phyloP scores from a whole-genome alignment of 345 rosid species.

The Eutrema yunnanense region DNA sequence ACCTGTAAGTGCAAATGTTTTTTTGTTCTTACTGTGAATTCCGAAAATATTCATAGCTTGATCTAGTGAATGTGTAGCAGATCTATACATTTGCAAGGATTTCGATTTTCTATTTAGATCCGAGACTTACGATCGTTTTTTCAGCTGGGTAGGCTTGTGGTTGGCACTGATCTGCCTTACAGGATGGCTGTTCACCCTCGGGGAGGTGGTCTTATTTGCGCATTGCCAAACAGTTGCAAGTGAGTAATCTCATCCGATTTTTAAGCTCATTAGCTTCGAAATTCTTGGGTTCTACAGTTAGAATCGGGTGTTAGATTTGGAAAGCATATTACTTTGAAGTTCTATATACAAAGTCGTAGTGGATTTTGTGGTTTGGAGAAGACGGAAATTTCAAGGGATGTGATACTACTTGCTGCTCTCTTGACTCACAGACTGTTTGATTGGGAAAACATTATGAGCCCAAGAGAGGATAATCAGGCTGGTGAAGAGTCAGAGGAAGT shows the following conservation, averaged over 20 bases:
- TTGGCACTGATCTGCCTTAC: slow-evolving; percentile 64
- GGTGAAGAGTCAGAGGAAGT: slow-evolving; percentile 49
- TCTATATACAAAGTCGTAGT: neutral
- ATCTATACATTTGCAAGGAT: neutral
- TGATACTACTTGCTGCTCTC: neutral
- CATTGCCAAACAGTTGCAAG: slow-evolving; percentile 71
- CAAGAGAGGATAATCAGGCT: slow-evolving; percentile 38
- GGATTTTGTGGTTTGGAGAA: neutral
- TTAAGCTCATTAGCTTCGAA: neutral
- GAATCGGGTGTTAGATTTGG: neutral
- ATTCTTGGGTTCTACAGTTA: neutral
- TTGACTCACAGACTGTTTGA: slow-evolving; percentile 52
- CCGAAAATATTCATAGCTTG: neutral
- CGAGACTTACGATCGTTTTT: neutral
- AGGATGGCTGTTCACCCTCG: slow-evolving; percentile 78
- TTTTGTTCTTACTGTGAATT: neutral
- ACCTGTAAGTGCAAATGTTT: slow-evolving; percentile 47
- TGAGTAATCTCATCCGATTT: slow-evolving; percentile 2
- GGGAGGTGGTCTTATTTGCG: slow-evolving; percentile 74
- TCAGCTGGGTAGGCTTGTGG: slow-evolving; percentile 48
- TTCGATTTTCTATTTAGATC: neutral
- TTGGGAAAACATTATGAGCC: slow-evolving; percentile 48
- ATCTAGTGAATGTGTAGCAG: neutral
- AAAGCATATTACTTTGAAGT: neutral
- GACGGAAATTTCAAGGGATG: neutral